Conservation (phyloP, 1,284 basidiomycete genomes). For the Coniophora puteana region DNA sequence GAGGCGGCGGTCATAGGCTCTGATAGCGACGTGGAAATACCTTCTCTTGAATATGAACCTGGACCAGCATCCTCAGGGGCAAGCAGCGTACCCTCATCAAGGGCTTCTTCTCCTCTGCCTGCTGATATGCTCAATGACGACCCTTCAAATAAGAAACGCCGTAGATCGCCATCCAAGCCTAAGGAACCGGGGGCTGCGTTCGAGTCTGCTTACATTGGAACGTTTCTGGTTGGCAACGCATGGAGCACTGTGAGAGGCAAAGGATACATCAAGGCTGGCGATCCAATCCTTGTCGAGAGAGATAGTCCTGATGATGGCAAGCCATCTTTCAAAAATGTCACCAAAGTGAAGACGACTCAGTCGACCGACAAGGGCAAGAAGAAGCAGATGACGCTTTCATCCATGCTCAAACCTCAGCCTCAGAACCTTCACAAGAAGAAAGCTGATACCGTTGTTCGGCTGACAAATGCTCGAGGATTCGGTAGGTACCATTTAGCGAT, state of each 20-base stretch:
- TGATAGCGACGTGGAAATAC: slow-evolving; percentile 30
- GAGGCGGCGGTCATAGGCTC: slow-evolving; percentile 14
- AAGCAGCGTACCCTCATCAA: slow-evolving; percentile 33
- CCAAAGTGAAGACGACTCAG: slow-evolving; percentile 34
- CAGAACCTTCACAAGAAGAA: slow-evolving; percentile 46
- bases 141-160: slow-evolving; percentile 48
- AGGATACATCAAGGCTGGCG: slow-evolving; percentile 63
- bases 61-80: too few relatives aligned
- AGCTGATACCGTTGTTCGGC: slow-evolving; percentile 61
- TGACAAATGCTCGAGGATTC: slow-evolving; percentile 62
- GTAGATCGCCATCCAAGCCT: slow-evolving; percentile 31
- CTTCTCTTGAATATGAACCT: slow-evolving; percentile 26
- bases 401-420: slow-evolving; percentile 60
- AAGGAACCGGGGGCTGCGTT: background rate
- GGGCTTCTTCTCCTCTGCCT: slow-evolving; percentile 25
- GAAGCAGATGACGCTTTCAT: slow-evolving; percentile 61
- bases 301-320: slow-evolving; percentile 39
- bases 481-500: slow-evolving; percentile 35
- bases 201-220: slow-evolving; percentile 50
- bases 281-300: slow-evolving; percentile 55
- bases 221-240: slow-evolving; percentile 69
- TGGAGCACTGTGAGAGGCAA: slow-evolving; percentile 77
- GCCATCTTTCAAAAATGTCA: slow-evolving; percentile 23
- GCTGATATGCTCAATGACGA: slow-evolving; percentile 13
- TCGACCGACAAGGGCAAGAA: slow-evolving; percentile 45